Evolutionary conservation across 2,329 filamentous ascomycete species (phyloP).

Genomic region (Aureobasidium mangrovei): DNA sequence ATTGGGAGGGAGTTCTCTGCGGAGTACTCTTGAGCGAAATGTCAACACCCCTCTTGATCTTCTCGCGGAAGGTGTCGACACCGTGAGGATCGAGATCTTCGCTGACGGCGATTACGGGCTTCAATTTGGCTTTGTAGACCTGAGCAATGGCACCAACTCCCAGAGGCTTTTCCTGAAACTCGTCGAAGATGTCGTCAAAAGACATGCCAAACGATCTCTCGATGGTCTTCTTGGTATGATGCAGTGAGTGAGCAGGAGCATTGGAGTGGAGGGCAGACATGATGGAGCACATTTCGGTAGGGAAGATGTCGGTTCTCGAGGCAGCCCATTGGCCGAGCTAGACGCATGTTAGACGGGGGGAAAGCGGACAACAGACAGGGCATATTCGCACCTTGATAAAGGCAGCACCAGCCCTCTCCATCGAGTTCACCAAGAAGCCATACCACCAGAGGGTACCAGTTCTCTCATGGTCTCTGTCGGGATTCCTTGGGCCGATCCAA

Average conservation of each 20-base stretch:
- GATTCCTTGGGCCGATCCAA: slow-evolving; percentile 62
- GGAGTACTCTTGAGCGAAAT: slow-evolving; percentile 79
- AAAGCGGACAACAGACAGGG: background rate
- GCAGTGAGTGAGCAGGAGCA: slow-evolving; percentile 81
- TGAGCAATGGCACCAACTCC: slow-evolving; percentile 96
- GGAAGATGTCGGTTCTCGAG: slow-evolving; percentile 92
- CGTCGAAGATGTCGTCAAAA: slow-evolving; percentile 91
- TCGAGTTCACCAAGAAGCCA: slow-evolving; percentile 70
- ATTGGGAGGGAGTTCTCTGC: slow-evolving; percentile 74
- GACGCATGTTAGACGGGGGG: background rate
- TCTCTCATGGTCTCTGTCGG: slow-evolving; percentile 63
- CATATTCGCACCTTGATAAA: slow-evolving; percentile 73
- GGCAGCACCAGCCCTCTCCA: slow-evolving; percentile 88
- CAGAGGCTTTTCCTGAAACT: slow-evolving; percentile 81
- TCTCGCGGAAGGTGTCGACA: slow-evolving; percentile 50
- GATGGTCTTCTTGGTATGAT: slow-evolving; percentile 69
- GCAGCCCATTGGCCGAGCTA: slow-evolving; percentile 97
- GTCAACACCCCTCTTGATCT: slow-evolving; percentile 73
- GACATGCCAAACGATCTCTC: slow-evolving; percentile 68
- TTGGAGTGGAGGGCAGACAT: slow-evolving; percentile 95
- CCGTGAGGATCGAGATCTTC: slow-evolving; percentile 40
- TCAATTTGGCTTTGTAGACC: slow-evolving; percentile 92
- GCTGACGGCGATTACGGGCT: slow-evolving; percentile 61
- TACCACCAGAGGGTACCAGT: slow-evolving; percentile 92
- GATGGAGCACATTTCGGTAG: slow-evolving; percentile 77